Conservation (phyloP, 176 grass and related monocot species). For the Oryza officinalis region DNA sequence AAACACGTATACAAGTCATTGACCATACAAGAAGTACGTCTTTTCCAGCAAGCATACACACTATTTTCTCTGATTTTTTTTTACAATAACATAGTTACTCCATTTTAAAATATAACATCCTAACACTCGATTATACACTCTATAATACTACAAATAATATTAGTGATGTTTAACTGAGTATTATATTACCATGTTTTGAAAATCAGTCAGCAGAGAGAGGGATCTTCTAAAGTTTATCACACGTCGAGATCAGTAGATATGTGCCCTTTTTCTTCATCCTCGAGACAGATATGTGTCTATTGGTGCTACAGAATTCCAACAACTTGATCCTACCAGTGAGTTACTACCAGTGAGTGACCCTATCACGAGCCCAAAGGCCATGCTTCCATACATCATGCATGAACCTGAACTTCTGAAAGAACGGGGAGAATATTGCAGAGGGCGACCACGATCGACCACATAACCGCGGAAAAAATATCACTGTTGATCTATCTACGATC, state of each 20-base stretch:
- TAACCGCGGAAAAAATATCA: slow-evolving; percentile 17
- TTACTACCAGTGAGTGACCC: background rate
- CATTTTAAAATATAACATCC: no score
- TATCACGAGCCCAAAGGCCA: slow-evolving; percentile 35
- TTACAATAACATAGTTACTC: background rate
- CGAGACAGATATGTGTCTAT: background rate
- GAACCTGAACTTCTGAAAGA: background rate
- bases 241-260: slow-evolving; percentile 17
- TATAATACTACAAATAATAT: no score
- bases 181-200: no score
- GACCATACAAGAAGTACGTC: background rate
- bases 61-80: background rate
- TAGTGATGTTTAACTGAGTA: no score
- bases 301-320: slow-evolving; percentile 9
- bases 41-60: background rate
- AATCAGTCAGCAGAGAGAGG: no score
- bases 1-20: background rate
- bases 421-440: background rate
- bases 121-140: no score
- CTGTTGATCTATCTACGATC: background rate
- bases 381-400: background rate
- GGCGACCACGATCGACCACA: background rate
- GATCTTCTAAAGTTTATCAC: background rate
- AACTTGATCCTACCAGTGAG: background rate
- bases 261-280: background rate